phyloP scores from a whole-genome alignment of 768 basidiomycete species.

The Psilocybe azurescens region DNA sequence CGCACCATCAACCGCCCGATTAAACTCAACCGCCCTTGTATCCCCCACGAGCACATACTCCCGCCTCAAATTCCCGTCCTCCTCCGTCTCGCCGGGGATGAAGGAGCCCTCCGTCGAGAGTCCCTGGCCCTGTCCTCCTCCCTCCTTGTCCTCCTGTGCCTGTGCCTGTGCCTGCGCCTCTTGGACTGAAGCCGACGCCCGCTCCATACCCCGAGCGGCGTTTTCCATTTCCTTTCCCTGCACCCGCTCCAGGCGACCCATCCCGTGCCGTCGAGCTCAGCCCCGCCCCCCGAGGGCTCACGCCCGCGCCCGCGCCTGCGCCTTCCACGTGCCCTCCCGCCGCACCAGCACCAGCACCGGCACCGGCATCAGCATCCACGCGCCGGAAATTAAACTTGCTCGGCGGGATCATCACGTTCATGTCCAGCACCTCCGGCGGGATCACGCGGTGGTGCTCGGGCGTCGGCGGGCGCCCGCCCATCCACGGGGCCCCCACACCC shows the following conservation, averaged over 20 bases:
- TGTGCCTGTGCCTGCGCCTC: too few relatives aligned
- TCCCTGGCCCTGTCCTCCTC: conserved; percentile 31
- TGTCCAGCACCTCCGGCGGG: conserved; percentile 81
- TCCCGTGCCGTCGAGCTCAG: too few relatives aligned
- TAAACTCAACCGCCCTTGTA: conserved; percentile 88
- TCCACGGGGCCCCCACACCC: conserved; percentile 27
- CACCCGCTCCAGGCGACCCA: too few relatives aligned
- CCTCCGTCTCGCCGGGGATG: conserved; percentile 85
- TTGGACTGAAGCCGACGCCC: too few relatives aligned
- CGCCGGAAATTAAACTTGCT: conserved; percentile 78
- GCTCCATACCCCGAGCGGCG: too few relatives aligned
- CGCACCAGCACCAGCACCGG: not conserved
- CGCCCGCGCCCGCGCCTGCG: too few relatives aligned
- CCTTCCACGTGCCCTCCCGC: too few relatives aligned
- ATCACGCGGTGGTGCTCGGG: conserved; percentile 79
- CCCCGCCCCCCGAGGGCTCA: too few relatives aligned
- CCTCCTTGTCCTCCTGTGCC: conserved; percentile 4
- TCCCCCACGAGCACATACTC: conserved; percentile 98
- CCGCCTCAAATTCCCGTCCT: conserved; percentile 76
- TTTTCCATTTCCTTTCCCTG: too few relatives aligned
- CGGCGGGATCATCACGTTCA: conserved; percentile 81
- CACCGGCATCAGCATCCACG: not conserved
- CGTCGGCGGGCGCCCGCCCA: conserved; percentile 48
- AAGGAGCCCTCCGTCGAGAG: conserved; percentile 64
- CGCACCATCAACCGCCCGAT: conserved; percentile 89